Base-by-base conservation (phyloP, 441 rosid genomes). In the Aquilaria agallochum region DNA sequence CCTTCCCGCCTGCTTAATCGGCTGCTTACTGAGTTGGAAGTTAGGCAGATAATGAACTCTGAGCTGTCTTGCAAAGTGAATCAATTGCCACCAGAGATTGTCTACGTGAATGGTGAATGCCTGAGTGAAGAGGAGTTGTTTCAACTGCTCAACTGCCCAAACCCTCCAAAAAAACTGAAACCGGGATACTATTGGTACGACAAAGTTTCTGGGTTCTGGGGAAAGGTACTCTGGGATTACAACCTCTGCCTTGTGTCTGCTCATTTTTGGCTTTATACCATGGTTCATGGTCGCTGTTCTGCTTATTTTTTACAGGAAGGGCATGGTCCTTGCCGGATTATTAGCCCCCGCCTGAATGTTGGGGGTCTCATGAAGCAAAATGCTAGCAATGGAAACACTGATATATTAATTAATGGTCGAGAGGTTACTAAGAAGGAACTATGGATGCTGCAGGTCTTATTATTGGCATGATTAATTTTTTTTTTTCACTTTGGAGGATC, bases 101-200 rank as follows among this genome's bases (percentile, higher is more conserved):
- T 87, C 55, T 42, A n/a, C 61, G 86, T 87, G 42, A 87, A 87
- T 72, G 60, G 12, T 5, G 50, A 71, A 27, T 46, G 70, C 54
- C 83, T 87, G 60, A 32, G 59, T 71, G 74, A 69, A 62, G 68
- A 70, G 12, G 81, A 74, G 68, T 76, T 87, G 62, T 53, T 2
- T 66, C 48, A 0, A 55, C 55, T 87, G 78, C 90, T 70, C 76
- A 69, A 74, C 76, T 82, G 86, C 58, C 44, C 62, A 62, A 72
- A 76, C 70, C 90, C 85, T 42, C 93, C 93, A 0, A 80, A 77
- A 60, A 82, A 70, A 49, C 76, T 87, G 11, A 82, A 64, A 61
- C 90, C 88, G 0, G 93, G 93, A 36, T 0, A 0, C 56, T 84
- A 84, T 76, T 82, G 93, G 90, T 87, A 87, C 34, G 93, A 87